A percentile compares a stretch with the other conserved stretches of the same genome.
Conservation (phyloP, 306 rosid genomes). For the Vigna hirtella region DNA sequence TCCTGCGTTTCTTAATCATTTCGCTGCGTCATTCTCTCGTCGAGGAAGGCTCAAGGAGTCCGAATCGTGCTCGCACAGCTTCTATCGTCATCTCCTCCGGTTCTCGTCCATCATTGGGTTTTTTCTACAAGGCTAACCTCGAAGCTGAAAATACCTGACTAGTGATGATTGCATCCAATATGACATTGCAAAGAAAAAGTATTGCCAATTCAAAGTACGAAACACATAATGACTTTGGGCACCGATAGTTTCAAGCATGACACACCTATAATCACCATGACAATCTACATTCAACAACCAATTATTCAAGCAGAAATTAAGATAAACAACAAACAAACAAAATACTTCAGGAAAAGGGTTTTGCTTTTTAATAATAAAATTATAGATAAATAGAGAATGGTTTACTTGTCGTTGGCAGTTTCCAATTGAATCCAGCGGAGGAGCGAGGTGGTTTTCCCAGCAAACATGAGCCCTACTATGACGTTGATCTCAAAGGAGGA, state of each 20-base stretch:
- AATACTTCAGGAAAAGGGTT: neutral
- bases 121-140: conserved; percentile 60
- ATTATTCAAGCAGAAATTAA: conserved; percentile 13
- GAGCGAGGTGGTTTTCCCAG: conserved; percentile 87
- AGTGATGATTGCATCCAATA: conserved; percentile 47
- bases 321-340: neutral
- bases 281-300: conserved; percentile 23
- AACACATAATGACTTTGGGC: conserved; percentile 11
- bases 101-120: neutral
- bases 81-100: too few relatives aligned
- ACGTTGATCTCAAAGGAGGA: conserved; percentile 82
- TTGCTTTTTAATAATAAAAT: neutral
- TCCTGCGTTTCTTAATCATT: too few relatives aligned
- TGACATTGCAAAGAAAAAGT: conserved; percentile 31
- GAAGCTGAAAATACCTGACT: conserved; percentile 70
- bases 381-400: neutral
- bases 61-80: too few relatives aligned
- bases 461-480: conserved; percentile 91
- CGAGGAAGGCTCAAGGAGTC: too few relatives aligned
- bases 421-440: conserved; percentile 74
- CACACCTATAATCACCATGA: neutral
- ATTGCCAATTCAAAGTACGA: conserved; percentile 32
- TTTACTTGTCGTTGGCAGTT: conserved; percentile 74
- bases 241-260: conserved; percentile 14
- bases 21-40: too few relatives aligned